Base-by-base conservation (phyloP, 2,329 filamentous ascomycete species). In the Paradendryphiella salina region DNA sequence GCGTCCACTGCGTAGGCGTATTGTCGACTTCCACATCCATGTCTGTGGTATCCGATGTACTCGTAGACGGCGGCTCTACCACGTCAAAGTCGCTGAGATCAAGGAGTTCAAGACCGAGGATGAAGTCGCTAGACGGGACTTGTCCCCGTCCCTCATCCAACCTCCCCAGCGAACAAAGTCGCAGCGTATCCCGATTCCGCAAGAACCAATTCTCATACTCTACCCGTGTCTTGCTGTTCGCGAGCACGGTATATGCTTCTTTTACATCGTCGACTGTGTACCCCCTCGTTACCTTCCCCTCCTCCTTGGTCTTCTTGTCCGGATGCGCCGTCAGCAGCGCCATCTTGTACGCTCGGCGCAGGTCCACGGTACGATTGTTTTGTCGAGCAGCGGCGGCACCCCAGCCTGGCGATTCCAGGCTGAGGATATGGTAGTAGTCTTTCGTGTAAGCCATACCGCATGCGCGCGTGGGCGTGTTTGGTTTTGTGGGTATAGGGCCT, bases 311-410 rank as follows among this genome's bases (percentile, higher is more conserved):
- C 14, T 52, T 23, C 65, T 84, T 85, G 70, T 86, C 83, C 0
- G 84, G 84, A 63, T 86, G 84, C 59, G 84, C 75, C 20, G 69
- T 67, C 4, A 86, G 74, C 18, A 86, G 73, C 5, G 82, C 80
- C 39, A 74, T 76, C 51, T 80, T 80, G 65, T 86, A 86, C 8
- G 83, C 83, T 28, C 59, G 42, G 1, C 64, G 44, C 15, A 66
- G 9, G 2, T 52, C 54, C 1, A 51, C 54, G 11, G 48, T 18
- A 1, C 50, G 14, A 14, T 34, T 33, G 10, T 41, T 29, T n/a
- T 53, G 15, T 26, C 46, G 23, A 26, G 23, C 23, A 2, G 23
- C 36, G 43, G 51, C 13, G 17, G 15, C 9, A 15, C 33, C 7
- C 21, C 51, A 47, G 15, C n/a, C 17, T 3, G 58, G 62, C 9